Percentiles rank a stretch among this genome's conserved stretches.
phyloP scores from a whole-genome alignment of 1,284 basidiomycete genomes.

The Rhodotorula sp. region DNA sequence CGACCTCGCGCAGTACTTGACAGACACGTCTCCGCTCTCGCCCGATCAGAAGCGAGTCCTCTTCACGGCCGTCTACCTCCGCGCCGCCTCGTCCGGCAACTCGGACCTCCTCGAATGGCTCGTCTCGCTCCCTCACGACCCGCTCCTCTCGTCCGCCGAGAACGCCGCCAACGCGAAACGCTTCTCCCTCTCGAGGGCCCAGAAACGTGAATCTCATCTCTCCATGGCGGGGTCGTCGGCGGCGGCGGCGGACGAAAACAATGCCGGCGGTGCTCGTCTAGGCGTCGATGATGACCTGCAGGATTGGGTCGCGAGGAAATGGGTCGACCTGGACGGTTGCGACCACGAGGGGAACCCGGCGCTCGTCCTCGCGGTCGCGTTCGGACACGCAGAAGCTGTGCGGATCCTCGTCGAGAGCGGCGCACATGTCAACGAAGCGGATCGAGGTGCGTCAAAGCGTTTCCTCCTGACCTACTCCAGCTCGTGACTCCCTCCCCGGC shows the following conservation, averaged over 20 bases:
- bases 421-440: conserved; percentile 63
- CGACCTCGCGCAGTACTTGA: conserved; percentile 36
- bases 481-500: background rate
- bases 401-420: conserved; percentile 74
- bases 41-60: conserved; percentile 33
- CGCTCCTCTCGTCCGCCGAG: conserved; percentile 9
- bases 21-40: conserved; percentile 20
- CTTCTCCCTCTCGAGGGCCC: conserved; percentile 14
- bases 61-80: conserved; percentile 35
- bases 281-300: conserved; percentile 11
- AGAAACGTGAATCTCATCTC: background rate
- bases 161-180: conserved; percentile 21
- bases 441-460: conserved; percentile 58
- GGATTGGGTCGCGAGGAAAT: conserved; percentile 31
- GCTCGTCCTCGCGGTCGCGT: conserved; percentile 38
- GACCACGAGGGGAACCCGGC: conserved; percentile 44
- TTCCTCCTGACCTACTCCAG: too few relatives aligned
- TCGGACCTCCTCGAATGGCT: conserved; percentile 45
- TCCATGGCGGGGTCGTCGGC: background rate
- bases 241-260: background rate
- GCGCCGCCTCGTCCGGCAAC: conserved; percentile 38
- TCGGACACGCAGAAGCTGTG: conserved; percentile 69
- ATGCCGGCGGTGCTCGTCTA: background rate
- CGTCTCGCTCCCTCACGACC: conserved; percentile 33
- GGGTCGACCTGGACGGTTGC: conserved; percentile 39